A percentile compares a stretch with the other conserved stretches of the same genome.
Conservation (phyloP, 2,329 filamentous ascomycete genomes). For the Amylocarpus encephaloides region DNA sequence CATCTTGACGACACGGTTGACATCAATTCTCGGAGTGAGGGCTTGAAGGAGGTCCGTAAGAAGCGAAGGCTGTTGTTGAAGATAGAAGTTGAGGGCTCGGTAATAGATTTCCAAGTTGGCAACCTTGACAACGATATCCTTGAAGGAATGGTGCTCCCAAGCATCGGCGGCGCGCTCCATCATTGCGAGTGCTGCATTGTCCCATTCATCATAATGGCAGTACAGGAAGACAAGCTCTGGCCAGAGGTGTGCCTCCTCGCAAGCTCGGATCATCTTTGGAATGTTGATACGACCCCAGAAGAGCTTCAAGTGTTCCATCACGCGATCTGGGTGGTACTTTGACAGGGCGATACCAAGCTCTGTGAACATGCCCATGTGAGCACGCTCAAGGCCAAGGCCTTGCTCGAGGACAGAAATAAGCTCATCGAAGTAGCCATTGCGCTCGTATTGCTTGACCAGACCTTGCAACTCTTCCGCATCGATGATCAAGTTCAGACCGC, state of each 20-base stretch:
- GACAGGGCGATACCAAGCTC: constrained; percentile 85
- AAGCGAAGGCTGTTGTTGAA: constrained; percentile 92
- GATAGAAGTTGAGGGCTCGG: constrained; percentile 91
- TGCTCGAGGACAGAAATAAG: constrained; percentile 91
- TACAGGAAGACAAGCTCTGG: constrained; percentile 97
- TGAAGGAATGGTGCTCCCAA: constrained; percentile 99
- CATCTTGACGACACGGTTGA: constrained; percentile 98
- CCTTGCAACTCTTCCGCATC: constrained; percentile 92
- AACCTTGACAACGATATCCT: constrained; percentile 96
- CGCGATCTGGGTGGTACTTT: constrained; percentile 88
- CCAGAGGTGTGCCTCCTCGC: constrained; percentile 93
- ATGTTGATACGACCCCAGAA: constrained; percentile 99
- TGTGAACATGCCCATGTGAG: constrained; percentile 95
- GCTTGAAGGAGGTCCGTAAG: constrained; percentile 92
- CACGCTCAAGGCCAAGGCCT: constrained; percentile 75
- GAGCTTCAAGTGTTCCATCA: constrained; percentile 98
- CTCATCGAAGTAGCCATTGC: constrained; percentile 96
- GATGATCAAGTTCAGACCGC: constrained; percentile 94
- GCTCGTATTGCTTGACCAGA: constrained; percentile 94
- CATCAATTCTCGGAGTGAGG: constrained; percentile 88
- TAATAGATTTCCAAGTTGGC: constrained; percentile 99
- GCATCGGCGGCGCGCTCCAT: constrained; percentile 97
- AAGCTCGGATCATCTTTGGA: constrained; percentile 89
- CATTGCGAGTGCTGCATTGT: constrained; percentile 93
- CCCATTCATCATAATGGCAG: constrained; percentile 96